Conservation (phyloP, 2,329 filamentous ascomycete genomes). For the Aschersonia sp. region DNA sequence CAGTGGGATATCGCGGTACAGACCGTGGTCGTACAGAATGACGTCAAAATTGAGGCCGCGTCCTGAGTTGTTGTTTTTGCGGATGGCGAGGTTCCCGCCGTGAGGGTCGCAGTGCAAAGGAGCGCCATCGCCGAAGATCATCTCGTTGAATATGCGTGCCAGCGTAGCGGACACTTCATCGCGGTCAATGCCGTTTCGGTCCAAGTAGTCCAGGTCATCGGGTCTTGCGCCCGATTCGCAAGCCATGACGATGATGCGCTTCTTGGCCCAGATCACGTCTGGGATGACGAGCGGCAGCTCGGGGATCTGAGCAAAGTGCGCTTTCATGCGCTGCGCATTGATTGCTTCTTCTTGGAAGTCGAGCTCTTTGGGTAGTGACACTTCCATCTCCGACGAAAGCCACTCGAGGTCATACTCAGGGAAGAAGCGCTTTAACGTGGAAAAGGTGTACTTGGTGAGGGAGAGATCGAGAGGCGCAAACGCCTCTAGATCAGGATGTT, state of each 20-base stretch:
- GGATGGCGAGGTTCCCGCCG: conserved; percentile 88
- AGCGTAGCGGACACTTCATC: conserved; percentile 91
- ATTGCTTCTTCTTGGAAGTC: conserved; percentile 76
- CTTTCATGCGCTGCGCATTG: conserved; percentile 67
- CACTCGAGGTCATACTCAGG: conserved; percentile 96
- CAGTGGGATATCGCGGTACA: conserved; percentile 84
- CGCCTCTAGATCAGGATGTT: conserved; percentile 78
- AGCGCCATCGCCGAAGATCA: conserved; percentile 87
- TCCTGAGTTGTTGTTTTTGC: conserved; percentile 48
- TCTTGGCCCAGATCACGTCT: conserved; percentile 75
- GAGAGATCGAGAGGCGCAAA: conserved; percentile 83
- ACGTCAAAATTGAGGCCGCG: conserved; percentile 73
- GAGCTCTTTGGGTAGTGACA: conserved; percentile 78
- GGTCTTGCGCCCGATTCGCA: conserved; percentile 75
- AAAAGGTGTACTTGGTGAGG: conserved; percentile 79
- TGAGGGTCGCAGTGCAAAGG: conserved; percentile 95
- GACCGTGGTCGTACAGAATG: conserved; percentile 89
- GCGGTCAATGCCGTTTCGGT: conserved; percentile 74
- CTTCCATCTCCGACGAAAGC: conserved; percentile 86
- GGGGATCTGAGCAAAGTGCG: conserved; percentile 64
- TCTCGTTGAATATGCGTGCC: conserved; percentile 92
- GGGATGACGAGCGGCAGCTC: conserved; percentile 78
- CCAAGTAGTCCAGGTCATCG: conserved; percentile 79
- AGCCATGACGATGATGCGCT: conserved; percentile 90
- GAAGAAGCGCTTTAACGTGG: conserved; percentile 81